Conservation (phyloP, 2,329 filamentous ascomycete genomes). For the Ceratocystis smalleyi region DNA sequence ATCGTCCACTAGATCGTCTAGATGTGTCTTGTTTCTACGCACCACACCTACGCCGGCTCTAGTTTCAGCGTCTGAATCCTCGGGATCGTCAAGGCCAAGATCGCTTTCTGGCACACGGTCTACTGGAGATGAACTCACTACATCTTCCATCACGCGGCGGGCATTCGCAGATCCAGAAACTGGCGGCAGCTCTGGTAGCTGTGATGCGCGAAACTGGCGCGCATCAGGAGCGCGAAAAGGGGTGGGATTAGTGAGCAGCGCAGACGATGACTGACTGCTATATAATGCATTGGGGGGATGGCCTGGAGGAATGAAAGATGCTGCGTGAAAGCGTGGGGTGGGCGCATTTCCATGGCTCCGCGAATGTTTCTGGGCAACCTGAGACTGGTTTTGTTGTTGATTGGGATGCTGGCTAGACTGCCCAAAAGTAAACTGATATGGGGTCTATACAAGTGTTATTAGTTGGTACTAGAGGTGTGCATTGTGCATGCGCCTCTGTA, state of each 20-base stretch:
- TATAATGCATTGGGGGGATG: background rate
- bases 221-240: background rate
- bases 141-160: background rate
- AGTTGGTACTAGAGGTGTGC: too few relatives aligned
- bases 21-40: slow-evolving; percentile 17
- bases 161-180: background rate
- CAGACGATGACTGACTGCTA: background rate
- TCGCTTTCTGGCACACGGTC: slow-evolving; percentile 14
- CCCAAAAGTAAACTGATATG: background rate
- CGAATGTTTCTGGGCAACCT: background rate
- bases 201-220: background rate
- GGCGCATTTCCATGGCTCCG: background rate
- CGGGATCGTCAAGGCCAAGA: slow-evolving; percentile 21
- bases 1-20: slow-evolving; percentile 24
- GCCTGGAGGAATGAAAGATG: background rate
- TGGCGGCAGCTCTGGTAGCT: background rate
- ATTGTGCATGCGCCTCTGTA: too few relatives aligned
- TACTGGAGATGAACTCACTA: slow-evolving; percentile 1
- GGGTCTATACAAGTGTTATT: background rate
- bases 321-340: background rate
- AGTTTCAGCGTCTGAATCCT: slow-evolving; percentile 20
- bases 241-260: background rate
- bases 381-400: background rate
- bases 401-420: background rate
- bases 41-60: background rate